Base-by-base conservation (phyloP, 176 grass and related monocot species). In the Triticum urartu region DNA sequence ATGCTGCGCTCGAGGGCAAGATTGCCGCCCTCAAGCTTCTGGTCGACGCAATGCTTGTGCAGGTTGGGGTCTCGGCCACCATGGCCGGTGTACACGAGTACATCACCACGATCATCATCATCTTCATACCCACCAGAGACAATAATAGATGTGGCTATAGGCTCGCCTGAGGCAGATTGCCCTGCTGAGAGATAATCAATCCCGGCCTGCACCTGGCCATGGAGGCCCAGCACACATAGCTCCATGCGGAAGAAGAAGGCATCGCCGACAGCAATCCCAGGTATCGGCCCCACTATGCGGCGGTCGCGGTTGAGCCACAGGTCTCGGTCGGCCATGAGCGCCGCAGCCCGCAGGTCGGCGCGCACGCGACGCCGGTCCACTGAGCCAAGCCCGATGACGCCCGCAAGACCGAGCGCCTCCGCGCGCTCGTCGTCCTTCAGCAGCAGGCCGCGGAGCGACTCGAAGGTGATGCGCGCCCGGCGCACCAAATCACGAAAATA, bases 111-210 rank as follows among this genome's bases (percentile, higher is more conserved):
- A 78, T 99, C 97, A 30, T 99, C 97, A 71, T 99, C 97, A 40
- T 99, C 97, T 83, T 99, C 97, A 69, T 99, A 99, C 68, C 97
- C 94, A 61, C 97, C 97, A 25, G 97, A 99, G 22, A 99, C 97
- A 45, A 99, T 96, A 26, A 99, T 91, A 30, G 93, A 95, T 48
- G 97, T 99, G 7, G 97, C 97, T 42, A 99, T 91, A 43, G 97
- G 97, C 68, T 99, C 93, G 34, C 97, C 97, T 1, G 89, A 94
- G 11, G 90, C 78, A 67, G 92, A 93, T n/a, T 42, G 58, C 9
- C 85, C 84, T 3, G 94, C 92, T 2, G 63, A 42, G 18, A 99
- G 87, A 22, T 91, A 99, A 71, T 99, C 97, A 6, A 99, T 99
- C 7, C 97, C 97, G 3, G 97, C 97, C 81, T 99, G 97, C 64